These are phyloP conservation scores for Rutstroemia sp. DNA, from an alignment of 2,329 filamentous ascomycete genomes.

Conservation along the genomic window DNA sequence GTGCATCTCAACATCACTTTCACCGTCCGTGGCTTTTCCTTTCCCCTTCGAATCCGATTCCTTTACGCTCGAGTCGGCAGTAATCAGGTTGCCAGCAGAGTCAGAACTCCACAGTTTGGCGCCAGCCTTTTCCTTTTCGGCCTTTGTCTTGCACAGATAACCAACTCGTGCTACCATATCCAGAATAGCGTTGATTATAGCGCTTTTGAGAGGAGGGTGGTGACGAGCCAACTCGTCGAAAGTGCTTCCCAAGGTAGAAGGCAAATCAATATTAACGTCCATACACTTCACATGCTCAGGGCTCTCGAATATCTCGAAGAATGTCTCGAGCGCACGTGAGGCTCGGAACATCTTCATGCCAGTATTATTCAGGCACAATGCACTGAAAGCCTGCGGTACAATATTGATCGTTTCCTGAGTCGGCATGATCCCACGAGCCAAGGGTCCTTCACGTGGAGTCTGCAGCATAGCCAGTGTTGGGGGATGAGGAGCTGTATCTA, in stretches of 20 bases:
- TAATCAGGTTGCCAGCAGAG: slow-evolving; percentile 47
- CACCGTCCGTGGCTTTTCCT: slow-evolving; percentile 32
- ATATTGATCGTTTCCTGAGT: slow-evolving; percentile 81
- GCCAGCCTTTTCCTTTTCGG: slow-evolving; percentile 63
- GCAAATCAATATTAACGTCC: slow-evolving; percentile 64
- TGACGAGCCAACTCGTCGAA: slow-evolving; percentile 95
- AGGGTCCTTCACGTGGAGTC: slow-evolving; percentile 34
- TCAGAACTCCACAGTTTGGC: slow-evolving; percentile 66
- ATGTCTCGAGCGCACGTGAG: slow-evolving; percentile 75
- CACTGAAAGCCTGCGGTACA: slow-evolving; percentile 81
- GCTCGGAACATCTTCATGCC: slow-evolving; percentile 83
- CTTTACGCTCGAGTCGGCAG: slow-evolving; percentile 41
- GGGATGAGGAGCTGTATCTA: slow-evolving; percentile 43
- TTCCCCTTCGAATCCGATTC: slow-evolving; percentile 33
- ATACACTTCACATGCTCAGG: slow-evolving; percentile 80
- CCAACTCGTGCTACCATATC: slow-evolving; percentile 82
- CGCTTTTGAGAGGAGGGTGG: slow-evolving; percentile 73
- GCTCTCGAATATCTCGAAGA: slow-evolving; percentile 95
- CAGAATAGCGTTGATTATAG: slow-evolving; percentile 78
- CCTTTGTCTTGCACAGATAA: slow-evolving; percentile 63
- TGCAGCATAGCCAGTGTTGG: slow-evolving; percentile 44
- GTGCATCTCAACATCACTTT: slow-evolving; percentile 60
- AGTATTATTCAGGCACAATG: slow-evolving; percentile 83
- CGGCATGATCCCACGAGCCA: slow-evolving; percentile 72
- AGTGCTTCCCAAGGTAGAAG: slow-evolving; percentile 67